Evolutionary conservation across 1,284 basidiomycete genomes (phyloP).

Genomic region (Peniophora sp.): DNA sequence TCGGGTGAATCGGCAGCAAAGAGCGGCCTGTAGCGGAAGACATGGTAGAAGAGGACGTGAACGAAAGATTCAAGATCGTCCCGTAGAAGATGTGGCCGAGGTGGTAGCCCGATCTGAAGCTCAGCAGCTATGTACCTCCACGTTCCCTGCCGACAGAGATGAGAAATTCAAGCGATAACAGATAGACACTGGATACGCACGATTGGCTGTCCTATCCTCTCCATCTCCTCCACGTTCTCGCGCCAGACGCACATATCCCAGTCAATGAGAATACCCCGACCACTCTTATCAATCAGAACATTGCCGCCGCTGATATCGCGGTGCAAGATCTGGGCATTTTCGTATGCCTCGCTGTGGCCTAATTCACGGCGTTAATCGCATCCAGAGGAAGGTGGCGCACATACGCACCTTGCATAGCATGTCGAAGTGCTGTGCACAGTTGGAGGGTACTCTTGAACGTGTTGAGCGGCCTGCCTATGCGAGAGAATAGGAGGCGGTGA

Average conservation of each 20-base stretch:
- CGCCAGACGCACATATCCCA: not conserved
- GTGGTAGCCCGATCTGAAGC: no score
- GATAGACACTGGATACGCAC: no score
- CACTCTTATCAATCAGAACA: not conserved
- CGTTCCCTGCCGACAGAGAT: no score
- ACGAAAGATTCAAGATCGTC: no score
- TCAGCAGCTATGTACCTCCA: no score
- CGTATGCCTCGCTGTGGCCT: not conserved
- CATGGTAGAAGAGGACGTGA: no score
- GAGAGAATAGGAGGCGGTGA: not conserved
- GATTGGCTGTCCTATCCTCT: no score
- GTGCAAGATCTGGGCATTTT: not conserved
- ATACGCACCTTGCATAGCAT: not conserved
- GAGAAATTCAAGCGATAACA: no score
- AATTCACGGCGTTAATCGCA: not conserved
- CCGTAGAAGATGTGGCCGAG: no score
- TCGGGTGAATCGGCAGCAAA: no score
- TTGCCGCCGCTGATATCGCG: slow-evolving; percentile 1
- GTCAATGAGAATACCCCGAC: not conserved
- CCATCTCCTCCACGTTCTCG: no score
- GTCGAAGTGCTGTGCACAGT: not conserved
- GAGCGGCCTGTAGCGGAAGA: no score
- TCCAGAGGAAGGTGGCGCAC: not conserved
- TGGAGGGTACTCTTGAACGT: not conserved
- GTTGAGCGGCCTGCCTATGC: not conserved